A percentile compares a stretch with the other conserved stretches of the same genome.
These are phyloP conservation scores for Exophiala phaeomuriformis DNA, from an alignment of 2,329 filamentous ascomycete genomes.

Conservation along the genomic window DNA sequence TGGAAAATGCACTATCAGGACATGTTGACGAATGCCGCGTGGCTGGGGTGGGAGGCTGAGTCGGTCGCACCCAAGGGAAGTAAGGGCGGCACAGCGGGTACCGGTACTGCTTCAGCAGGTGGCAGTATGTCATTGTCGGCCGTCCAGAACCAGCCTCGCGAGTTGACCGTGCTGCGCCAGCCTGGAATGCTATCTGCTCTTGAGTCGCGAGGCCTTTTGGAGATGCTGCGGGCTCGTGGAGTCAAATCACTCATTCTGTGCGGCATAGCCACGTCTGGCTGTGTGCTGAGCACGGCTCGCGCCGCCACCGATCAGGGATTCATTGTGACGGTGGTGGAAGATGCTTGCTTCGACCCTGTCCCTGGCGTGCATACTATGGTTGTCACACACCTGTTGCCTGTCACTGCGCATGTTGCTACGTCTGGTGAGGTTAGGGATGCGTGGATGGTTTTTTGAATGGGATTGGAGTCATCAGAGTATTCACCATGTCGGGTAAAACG, in stretches of 20 bases:
- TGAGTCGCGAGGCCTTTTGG: conserved; percentile 27
- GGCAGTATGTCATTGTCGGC: too few species aligned
- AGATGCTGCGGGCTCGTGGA: conserved; percentile 21
- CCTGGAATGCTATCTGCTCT: conserved; percentile 29
- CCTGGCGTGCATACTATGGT: conserved; percentile 23
- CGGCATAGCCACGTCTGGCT: conserved; percentile 22
- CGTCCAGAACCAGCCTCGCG: background rate
- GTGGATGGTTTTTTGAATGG: conserved; percentile 7
- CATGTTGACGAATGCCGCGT: conserved; percentile 13
- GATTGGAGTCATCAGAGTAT: too few species aligned
- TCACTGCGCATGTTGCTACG: conserved; percentile 12
- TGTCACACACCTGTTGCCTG: conserved; percentile 8
- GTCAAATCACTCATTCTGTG: conserved; percentile 18
- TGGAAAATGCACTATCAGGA: conserved; percentile 10
- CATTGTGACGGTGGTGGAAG: conserved; percentile 29
- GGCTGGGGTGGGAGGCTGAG: conserved; percentile 19
- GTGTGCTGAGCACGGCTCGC: conserved; percentile 29
- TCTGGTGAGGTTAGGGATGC: conserved; percentile 8
- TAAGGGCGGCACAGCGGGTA: too few species aligned
- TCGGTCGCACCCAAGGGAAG: conserved; percentile 7
- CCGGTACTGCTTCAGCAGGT: too few species aligned
- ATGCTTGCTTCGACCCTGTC: conserved; percentile 27
- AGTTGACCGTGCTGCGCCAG: conserved; percentile 25
- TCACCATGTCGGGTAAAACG: too few species aligned
- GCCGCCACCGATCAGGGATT: conserved; percentile 27